A percentile compares a stretch with the other conserved stretches of the same genome.
Conservation (phyloP, 2,329 filamentous ascomycete genomes). For the Hortaea sp. region DNA sequence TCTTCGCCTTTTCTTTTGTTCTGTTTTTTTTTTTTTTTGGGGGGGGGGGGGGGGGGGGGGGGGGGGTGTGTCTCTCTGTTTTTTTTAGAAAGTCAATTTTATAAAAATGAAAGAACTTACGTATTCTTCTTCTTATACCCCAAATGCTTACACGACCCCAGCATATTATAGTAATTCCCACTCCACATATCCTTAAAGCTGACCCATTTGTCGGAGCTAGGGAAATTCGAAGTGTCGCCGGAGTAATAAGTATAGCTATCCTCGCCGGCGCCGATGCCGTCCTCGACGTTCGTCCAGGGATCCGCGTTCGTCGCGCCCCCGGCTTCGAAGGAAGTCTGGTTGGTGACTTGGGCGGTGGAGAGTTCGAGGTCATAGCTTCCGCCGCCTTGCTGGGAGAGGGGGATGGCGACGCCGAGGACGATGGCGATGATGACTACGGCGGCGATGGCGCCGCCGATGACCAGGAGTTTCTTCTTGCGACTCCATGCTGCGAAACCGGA, state of each 20-base stretch:
- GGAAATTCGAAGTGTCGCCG: constrained; percentile 14
- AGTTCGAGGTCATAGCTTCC: constrained; percentile 17
- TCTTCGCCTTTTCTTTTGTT: no score
- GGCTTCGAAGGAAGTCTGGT: constrained; percentile 16
- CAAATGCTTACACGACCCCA: constrained; percentile 25
- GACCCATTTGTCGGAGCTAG: constrained; percentile 11
- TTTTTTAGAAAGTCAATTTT: no score
- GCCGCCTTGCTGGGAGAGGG: constrained; percentile 12
- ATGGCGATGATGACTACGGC: constrained; percentile 11
- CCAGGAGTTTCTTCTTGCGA: constrained; percentile 12
- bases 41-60: no score
- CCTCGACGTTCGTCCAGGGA: constrained; percentile 11
- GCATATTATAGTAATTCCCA: constrained; percentile 22
- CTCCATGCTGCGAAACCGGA: constrained; percentile 6
- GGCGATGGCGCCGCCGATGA: constrained; percentile 10
- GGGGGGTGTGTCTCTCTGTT: no score
- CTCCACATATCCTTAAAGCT: constrained; percentile 24
- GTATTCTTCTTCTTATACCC: constrained; percentile 25
- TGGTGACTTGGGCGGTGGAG: constrained; percentile 22
- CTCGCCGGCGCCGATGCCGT: constrained; percentile 15
- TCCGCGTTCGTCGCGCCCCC: constrained; percentile 15
- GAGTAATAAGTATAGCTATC: constrained; percentile 24
- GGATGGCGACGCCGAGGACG: constrained; percentile 15
- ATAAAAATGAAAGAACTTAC: neutral
- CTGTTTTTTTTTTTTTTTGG: no score